Evolutionary conservation across 2,329 filamentous ascomycete genomes (phyloP), one percentile per base, ranked within the genome.

Genomic region (Neofusicoccum kwambonambiense): DNA sequence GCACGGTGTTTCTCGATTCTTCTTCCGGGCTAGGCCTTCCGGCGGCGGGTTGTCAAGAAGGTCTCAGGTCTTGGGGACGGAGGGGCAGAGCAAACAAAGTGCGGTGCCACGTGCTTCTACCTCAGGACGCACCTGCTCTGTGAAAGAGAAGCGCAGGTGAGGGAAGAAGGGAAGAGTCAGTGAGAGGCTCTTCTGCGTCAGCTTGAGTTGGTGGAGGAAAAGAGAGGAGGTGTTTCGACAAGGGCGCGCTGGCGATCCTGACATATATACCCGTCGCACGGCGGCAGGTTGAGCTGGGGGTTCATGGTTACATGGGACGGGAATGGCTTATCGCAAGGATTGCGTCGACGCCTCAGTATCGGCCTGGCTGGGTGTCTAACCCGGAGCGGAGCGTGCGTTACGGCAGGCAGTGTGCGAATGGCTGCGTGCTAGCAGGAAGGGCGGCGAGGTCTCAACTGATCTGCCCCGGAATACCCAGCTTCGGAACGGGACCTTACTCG

Each of bases 241-340:
- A 35, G n/a, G 22, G 56, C n/a, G 15, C 31, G 56, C 9, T 15
- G 56, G 42, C 42, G 42, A 22, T 17, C 41, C n/a, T 60, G 27
- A 15, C 31, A 45, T 60, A 60, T 37, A 60, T 60, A 60, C 15
- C 41, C 56, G 56, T 60, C 56, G 42, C 56, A 60, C 56, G 27
- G 47, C 56, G n/a, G 41, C 56, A 22, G 31, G 41, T 3, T 44
- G 41, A 44, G 41, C 41, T 44, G 41, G 41, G 41, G 27, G 27
- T 31, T n/a, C 54, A 58, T 34, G 54, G 41, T 45, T 58, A 58
- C 54, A 58, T 58, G 27, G 41, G 39, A 42, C 54, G 41, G 54
- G 27, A 60, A 60, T 60, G 56, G 27, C 56, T 60, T 60, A 47
- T 60, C 41, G 41, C 54, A 27, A 58, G 54, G 54, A 58, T 58